These are phyloP conservation scores for Dioscorea cayenensis DNA, from an alignment of 116 monocot species.

Conservation along the genomic window DNA sequence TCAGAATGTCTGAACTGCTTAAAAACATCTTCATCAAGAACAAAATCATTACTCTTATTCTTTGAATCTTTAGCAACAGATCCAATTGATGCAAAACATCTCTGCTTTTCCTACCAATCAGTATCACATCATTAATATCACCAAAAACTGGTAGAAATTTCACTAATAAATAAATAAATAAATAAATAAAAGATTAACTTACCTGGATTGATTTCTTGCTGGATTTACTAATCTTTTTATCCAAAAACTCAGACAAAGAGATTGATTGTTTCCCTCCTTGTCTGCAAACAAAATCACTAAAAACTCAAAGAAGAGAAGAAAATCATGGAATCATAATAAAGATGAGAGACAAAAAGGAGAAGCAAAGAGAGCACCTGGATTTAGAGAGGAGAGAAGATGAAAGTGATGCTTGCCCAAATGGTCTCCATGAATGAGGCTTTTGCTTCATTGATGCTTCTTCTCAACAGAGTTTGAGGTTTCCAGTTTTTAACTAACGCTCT, in stretches of 20 bases:
- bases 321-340: neutral
- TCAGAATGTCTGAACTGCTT: slow-evolving; percentile 22
- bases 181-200: neutral
- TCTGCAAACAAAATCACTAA: neutral
- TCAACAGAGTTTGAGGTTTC: too few relatives aligned
- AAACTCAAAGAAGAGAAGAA: neutral
- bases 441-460: neutral
- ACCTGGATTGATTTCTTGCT: slow-evolving; percentile 13
- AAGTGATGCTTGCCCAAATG: slow-evolving; percentile 16
- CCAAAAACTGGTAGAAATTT: neutral
- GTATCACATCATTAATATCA: neutral
- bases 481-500: too few relatives aligned
- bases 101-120: slow-evolving; percentile 4
- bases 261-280: slow-evolving; percentile 12
- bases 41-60: neutral
- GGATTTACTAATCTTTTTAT: slow-evolving; percentile 18
- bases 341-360: neutral
- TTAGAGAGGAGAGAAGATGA: neutral
- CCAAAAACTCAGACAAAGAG: slow-evolving; percentile 25
- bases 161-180: neutral
- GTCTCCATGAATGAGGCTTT: slow-evolving; percentile 1
- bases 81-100: slow-evolving; percentile 6
- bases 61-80: neutral
- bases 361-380: neutral
- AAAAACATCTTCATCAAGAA: slow-evolving; percentile 30